phyloP scores from a whole-genome alignment of 1,139 yeast genomes.

The Zygoascus meyerae region DNA sequence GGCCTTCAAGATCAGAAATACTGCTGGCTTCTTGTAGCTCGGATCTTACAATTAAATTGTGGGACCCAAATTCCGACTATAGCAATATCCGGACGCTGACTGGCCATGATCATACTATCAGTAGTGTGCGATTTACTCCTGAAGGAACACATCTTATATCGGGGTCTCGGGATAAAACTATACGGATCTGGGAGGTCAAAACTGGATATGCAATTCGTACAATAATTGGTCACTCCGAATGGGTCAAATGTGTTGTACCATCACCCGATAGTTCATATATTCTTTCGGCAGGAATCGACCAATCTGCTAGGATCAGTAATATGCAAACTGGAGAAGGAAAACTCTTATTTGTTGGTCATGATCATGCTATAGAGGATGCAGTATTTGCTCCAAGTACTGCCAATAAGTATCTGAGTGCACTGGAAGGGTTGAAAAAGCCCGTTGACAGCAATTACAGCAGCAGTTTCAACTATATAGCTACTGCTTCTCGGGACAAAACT shows the following conservation, averaged over 20 bases:
- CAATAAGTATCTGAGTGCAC: constrained; percentile 46
- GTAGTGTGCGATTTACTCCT: constrained; percentile 53
- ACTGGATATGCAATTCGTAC: constrained; percentile 65
- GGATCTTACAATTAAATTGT: constrained; percentile 65
- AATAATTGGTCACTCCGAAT: constrained; percentile 76
- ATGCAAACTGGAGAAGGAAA: constrained; percentile 64
- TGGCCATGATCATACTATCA: constrained; percentile 91
- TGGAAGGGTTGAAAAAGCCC: constrained; percentile 33
- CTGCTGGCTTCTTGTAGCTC: constrained; percentile 64
- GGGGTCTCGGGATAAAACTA: constrained; percentile 70
- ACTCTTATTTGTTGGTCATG: constrained; percentile 67
- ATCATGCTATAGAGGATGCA: constrained; percentile 75
- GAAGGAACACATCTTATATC: constrained; percentile 49
- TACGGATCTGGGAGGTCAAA: constrained; percentile 70
- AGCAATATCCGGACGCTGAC: constrained; percentile 58
- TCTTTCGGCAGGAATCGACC: constrained; percentile 78
- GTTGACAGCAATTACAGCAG: constrained; percentile 20
- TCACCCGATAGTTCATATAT: constrained; percentile 50
- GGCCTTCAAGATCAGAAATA: constrained; percentile 34
- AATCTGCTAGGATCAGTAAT: constrained; percentile 58
- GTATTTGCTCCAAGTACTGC: constrained; percentile 57
- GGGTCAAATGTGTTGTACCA: constrained; percentile 71
- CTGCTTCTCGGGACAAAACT: constrained; percentile 77
- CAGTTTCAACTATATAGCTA: constrained; percentile 44
- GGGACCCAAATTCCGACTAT: constrained; percentile 53